Conservation (phyloP, 1,139 yeast species). For the Wickerhamomyces sp. region DNA sequence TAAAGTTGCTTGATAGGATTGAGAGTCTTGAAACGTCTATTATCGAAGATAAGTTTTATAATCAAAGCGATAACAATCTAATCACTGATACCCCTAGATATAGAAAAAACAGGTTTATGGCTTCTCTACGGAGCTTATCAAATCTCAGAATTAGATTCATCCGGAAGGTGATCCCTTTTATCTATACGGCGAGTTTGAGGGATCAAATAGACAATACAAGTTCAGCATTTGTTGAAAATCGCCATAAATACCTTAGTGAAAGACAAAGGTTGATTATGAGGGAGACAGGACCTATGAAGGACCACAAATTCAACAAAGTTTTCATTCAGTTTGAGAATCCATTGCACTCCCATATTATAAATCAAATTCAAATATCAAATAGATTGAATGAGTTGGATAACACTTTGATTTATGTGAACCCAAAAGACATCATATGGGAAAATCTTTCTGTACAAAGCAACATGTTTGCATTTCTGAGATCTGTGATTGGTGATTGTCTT, state of each 20-base stretch:
- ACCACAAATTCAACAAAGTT: conserved; percentile 32
- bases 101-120: conserved; percentile 2
- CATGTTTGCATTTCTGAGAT: conserved; percentile 31
- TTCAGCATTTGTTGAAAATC: conserved; percentile 8
- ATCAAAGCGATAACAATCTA: not conserved
- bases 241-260: conserved; percentile 17
- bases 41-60: conserved; percentile 15
- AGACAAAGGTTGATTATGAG: conserved; percentile 22
- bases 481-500: conserved; percentile 37
- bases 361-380: conserved; percentile 46
- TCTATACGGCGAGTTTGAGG: conserved; percentile 1
- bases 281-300: conserved; percentile 21
- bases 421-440: conserved; percentile 56
- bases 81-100: conserved; percentile 1
- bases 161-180: conserved; percentile 3
- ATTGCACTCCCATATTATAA: conserved; percentile 46
- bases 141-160: conserved; percentile 3
- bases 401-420: conserved; percentile 46
- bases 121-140: not conserved
- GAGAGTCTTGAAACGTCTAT: conserved; percentile 34
- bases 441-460: conserved; percentile 40
- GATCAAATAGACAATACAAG: conserved; percentile 6
- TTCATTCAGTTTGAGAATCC: conserved; percentile 50
- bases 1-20: conserved; percentile 32
- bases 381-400: conserved; percentile 38